phyloP scores from a whole-genome alignment of 78 protist genomes.

The Pelomyxa schiedti region DNA sequence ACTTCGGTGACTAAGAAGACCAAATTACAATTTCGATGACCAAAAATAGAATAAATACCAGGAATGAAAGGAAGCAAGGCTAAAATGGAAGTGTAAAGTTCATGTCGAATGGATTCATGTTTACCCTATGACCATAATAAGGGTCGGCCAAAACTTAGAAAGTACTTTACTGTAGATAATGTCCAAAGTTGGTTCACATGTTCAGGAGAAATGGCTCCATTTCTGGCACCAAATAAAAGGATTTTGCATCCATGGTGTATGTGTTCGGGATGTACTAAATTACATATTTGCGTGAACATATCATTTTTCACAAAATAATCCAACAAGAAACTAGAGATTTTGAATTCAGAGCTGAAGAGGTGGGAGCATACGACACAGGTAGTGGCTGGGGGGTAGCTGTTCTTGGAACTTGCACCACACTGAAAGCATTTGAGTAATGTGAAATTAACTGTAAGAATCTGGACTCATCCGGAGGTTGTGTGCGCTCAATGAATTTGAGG shows the following conservation, averaged over 20 bases:
- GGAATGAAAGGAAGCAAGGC: neutral
- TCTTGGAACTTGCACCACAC: too few species aligned
- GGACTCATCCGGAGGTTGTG: too few species aligned
- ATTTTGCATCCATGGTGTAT: neutral
- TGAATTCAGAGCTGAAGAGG: too few species aligned
- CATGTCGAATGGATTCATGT: neutral
- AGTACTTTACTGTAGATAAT: neutral
- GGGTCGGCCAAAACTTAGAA: neutral
- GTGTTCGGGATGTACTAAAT: neutral
- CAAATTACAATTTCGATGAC: neutral
- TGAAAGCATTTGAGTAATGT: too few species aligned
- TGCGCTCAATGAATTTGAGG: too few species aligned
- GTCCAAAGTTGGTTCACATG: neutral
- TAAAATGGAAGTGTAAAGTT: neutral
- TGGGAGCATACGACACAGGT: too few species aligned
- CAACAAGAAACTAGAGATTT: too few species aligned
- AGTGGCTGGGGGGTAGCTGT: too few species aligned
- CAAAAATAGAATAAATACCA: neutral
- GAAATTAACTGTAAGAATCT: too few species aligned
- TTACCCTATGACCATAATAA: neutral
- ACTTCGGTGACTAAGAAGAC: neutral
- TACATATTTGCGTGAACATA: neutral
- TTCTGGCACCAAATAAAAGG: neutral
- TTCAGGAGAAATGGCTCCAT: neutral
- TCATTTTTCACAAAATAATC: too few species aligned